Base-by-base conservation (phyloP, 2,329 filamentous ascomycete genomes). In the Ophiostoma himal-ulmi region DNA sequence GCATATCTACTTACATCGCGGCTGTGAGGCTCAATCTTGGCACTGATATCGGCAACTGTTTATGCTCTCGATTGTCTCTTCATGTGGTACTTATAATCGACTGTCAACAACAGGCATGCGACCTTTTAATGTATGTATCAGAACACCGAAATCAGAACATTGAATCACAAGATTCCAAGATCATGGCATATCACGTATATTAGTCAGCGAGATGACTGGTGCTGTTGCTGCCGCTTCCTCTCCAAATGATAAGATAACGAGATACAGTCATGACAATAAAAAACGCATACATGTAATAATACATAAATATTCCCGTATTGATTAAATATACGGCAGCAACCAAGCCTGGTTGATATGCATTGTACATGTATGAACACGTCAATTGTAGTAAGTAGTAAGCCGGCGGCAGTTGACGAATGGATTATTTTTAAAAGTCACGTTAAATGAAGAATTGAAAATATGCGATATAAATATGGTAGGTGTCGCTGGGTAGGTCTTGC, bases 331-430 rank as follows among this genome's bases (percentile, higher is more conserved):
- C 8, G 20, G 17, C 60, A 20, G 54, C 54, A 10, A 30, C 34
- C 30, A 39, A 37, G 30, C 60, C 17, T n/a, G 26, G 11, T 36
- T 7, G 13, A 62, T 62, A 62, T 62, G 52, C 52, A 54, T 30
- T 57, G 52, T 57, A 57, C 20, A 37, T 64, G 60, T 37, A 64
- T 14, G 60, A 39, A 64, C 60, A 64, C 60, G 60, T 39, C 60
- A 37, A 36, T 30, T 20, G 60, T 64, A 10, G 57, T 6, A 64
- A 30, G 30, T 30, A 2, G 30, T 30, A 30, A 30, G 30, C 3
- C 30, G 30, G 30, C 30, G 30, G 30, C 3, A 30, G 30, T 30
- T 30, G 30, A 30, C 30, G 30, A 30, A 30, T 30, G 30, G 30
- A 30, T 30, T 30, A 30, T 30, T 30, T 30, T 30, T 30, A 30